Evolutionary conservation across 2,329 filamentous ascomycete species (phyloP).

Genomic region (Malbranchea cinnamomea): DNA sequence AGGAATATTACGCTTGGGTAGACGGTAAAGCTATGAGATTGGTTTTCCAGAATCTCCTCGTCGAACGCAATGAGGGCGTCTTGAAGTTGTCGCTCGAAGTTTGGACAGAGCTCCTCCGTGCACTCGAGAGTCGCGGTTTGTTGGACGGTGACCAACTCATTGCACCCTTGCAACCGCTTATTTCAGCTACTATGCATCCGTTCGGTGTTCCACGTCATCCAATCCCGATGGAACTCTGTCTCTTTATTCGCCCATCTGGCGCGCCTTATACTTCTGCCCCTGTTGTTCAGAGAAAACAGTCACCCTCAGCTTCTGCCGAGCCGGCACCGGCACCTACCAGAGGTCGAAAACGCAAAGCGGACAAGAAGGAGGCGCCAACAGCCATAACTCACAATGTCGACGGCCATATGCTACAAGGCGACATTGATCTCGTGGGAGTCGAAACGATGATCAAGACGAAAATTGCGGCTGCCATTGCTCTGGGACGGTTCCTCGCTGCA

Average conservation of each 20-base stretch:
- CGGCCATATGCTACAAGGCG: slow-evolving; percentile 93
- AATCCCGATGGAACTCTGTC: slow-evolving; percentile 73
- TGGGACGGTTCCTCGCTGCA: slow-evolving; percentile 67
- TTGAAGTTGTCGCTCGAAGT: slow-evolving; percentile 72
- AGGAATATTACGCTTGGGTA: slow-evolving; percentile 75
- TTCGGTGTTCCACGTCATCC: slow-evolving; percentile 85
- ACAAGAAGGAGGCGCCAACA: slow-evolving; percentile 60
- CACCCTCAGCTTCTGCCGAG: slow-evolving; percentile 29
- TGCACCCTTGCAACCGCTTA: slow-evolving; percentile 61
- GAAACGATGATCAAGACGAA: slow-evolving; percentile 81
- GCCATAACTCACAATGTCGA: slow-evolving; percentile 83
- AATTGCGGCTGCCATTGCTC: slow-evolving; percentile 70
- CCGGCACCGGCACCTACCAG: slow-evolving; percentile 39
- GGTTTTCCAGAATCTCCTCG: slow-evolving; percentile 86
- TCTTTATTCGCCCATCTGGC: slow-evolving; percentile 91
- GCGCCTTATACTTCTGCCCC: slow-evolving; percentile 51
- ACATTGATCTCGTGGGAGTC: slow-evolving; percentile 82
- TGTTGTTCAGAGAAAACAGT: slow-evolving; percentile 21
- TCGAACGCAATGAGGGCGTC: slow-evolving; percentile 76
- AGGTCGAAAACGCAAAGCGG: slow-evolving; percentile 70
- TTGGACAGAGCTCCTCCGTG: slow-evolving; percentile 64
- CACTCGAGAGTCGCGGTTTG: slow-evolving; percentile 45
- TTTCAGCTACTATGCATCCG: slow-evolving; percentile 74
- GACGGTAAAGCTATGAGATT: slow-evolving; percentile 77
- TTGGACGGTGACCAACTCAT: slow-evolving; percentile 54